Evolutionary conservation across 768 basidiomycete genomes (phyloP).

Genomic region (Mycena alexandri): DNA sequence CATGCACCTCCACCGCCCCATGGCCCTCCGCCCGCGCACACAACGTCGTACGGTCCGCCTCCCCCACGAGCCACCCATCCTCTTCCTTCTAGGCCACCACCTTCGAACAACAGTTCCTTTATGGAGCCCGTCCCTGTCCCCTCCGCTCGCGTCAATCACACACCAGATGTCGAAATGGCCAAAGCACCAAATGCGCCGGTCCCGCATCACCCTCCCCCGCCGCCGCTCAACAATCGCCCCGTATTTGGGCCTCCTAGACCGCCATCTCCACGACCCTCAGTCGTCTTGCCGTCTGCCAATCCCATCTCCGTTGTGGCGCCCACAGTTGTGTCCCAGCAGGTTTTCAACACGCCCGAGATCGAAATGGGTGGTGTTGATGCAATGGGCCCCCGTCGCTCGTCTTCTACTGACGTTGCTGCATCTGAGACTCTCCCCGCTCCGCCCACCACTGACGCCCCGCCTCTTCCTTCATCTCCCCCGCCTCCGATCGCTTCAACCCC

Average conservation of each 20-base stretch:
- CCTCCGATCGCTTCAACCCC: conserved; percentile 7
- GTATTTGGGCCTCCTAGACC: neutral
- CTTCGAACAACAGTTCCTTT: neutral
- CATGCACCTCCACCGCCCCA: neutral
- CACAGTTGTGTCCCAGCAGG: neutral
- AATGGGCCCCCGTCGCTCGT: conserved; percentile 6
- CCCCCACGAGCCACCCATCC: neutral
- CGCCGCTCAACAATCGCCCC: conserved; percentile 4
- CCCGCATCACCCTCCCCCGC: conserved; percentile 4
- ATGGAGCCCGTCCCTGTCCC: conserved; percentile 1
- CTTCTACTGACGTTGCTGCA: neutral
- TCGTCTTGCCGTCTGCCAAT: neutral
- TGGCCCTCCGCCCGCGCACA: neutral
- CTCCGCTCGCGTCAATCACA: conserved; percentile 4
- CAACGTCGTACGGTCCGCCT: too few species aligned
- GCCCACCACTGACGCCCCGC: neutral
- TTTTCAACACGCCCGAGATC: conserved; percentile 10
- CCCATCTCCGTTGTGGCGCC: neutral
- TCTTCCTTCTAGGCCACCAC: neutral
- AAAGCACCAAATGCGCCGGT: conserved; percentile 18
- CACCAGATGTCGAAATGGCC: conserved; percentile 11
- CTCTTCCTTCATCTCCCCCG: neutral
- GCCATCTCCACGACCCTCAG: conserved; percentile 3
- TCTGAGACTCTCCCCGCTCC: neutral
- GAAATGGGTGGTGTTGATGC: conserved; percentile 26